A percentile compares a stretch with the other conserved stretches of the same genome.
phyloP scores from a whole-genome alignment of 2,329 filamentous ascomycete genomes.

The Fusarium sp. region DNA sequence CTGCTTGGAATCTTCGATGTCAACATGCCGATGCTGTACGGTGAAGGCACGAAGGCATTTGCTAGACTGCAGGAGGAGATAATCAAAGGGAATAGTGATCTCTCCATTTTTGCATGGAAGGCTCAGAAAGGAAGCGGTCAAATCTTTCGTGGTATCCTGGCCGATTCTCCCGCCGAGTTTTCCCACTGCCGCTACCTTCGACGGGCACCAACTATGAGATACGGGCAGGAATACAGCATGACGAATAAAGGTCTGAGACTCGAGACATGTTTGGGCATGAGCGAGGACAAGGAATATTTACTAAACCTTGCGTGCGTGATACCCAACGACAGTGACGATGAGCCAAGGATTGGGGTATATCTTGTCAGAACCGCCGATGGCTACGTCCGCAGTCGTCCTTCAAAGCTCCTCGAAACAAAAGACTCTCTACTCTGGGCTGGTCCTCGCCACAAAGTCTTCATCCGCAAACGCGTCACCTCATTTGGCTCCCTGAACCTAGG shows the following conservation, averaged over 20 bases:
- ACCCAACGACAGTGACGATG: rapidly evolving
- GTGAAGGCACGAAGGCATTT: constrained; percentile 9
- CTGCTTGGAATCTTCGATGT: constrained; percentile 10
- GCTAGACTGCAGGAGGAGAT: constrained; percentile 21
- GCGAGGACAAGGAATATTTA: neutral
- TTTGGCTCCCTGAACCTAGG: neutral
- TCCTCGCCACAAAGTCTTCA: neutral
- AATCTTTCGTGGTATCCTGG: neutral
- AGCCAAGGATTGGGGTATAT: neutral
- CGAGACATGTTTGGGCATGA: neutral
- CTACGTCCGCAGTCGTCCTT: neutral
- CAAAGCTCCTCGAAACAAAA: neutral
- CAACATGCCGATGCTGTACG: constrained; percentile 21
- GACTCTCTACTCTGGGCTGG: neutral
- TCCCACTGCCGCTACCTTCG: neutral
- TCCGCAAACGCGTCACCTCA: neutral
- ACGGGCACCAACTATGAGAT: neutral
- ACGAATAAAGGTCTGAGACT: constrained; percentile 3
- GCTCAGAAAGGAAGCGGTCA: neutral
- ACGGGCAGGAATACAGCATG: neutral
- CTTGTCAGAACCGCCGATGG: neutral
- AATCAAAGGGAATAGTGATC: constrained; percentile 9
- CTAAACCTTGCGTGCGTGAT: neutral
- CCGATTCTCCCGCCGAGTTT: neutral
- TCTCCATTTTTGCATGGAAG: constrained; percentile 22